Conservation (phyloP, 805 yeast genomes). For the Yarrowia keelungensis region DNA sequence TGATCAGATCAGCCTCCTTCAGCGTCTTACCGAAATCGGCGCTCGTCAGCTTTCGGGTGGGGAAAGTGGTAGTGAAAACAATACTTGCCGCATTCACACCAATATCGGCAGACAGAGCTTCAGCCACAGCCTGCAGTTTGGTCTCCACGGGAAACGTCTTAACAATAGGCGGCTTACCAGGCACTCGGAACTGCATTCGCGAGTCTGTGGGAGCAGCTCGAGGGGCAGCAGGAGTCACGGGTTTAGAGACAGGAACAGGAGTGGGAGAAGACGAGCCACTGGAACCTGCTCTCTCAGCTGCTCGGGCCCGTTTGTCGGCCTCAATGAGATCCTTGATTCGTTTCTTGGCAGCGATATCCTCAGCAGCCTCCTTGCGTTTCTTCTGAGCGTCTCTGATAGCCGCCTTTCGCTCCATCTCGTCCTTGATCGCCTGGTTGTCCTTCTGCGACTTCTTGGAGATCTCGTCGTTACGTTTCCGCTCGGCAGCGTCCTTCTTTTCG, state of each 20-base stretch:
- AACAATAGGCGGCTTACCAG: slow-evolving; percentile 44
- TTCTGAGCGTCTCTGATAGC: slow-evolving; percentile 48
- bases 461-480: slow-evolving; percentile 46
- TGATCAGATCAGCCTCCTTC: slow-evolving; percentile 48
- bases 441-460: slow-evolving; percentile 47
- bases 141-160: slow-evolving; percentile 46
- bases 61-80: slow-evolving; percentile 48
- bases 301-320: slow-evolving; percentile 49
- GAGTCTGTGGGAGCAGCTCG: slow-evolving; percentile 44
- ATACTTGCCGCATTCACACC: slow-evolving; percentile 43
- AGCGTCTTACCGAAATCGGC: slow-evolving; percentile 46
- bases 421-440: slow-evolving; percentile 46
- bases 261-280: slow-evolving; percentile 42
- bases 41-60: slow-evolving; percentile 44
- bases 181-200: slow-evolving; percentile 44
- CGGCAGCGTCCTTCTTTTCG: slow-evolving; percentile 47
- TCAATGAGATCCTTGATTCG: slow-evolving; percentile 49
- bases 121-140: slow-evolving; percentile 47
- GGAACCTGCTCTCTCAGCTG: slow-evolving; percentile 41
- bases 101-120: slow-evolving; percentile 43
- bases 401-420: slow-evolving; percentile 48
- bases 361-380: slow-evolving; percentile 47
- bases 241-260: slow-evolving; percentile 36
- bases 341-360: slow-evolving; percentile 48
- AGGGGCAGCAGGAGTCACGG: slow-evolving; percentile 16